Evolutionary conservation across 179 eudicot species (phyloP), one percentile per base, ranked within the genome.

Genomic region (Beta corolliflora): DNA sequence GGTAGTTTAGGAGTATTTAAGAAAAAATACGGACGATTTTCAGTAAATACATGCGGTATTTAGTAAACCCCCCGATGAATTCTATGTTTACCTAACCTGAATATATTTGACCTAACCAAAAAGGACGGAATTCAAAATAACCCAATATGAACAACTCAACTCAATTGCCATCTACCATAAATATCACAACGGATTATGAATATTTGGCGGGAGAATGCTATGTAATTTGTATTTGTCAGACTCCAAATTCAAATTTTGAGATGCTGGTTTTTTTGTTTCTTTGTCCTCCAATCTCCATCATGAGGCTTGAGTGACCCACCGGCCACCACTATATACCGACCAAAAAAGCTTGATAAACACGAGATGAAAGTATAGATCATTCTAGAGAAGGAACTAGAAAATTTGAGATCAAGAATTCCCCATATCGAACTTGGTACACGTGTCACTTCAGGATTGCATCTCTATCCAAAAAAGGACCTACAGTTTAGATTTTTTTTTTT

Each of bases 361-460:
- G 23, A 31, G 16, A 18, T 75, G 66, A 56, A 75, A 29, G 48
- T 55, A 0, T 74, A 55, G 41, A 72, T 72, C 59, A 72, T 48
- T 72, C 56, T 23, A 31, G 77, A 54, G 46, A 13, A 16, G 44
- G 12, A 31, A 44, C 64, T 6, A 50, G 18, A 48, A 19, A 19
- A 7, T 4, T n/a, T 36, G 41, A 46, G 61, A 73, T 23, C 21
- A 50, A 12, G 23, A 23, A 72, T 46, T 36, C 56, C 7, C 59
- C 68, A 25, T 63, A 61, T 77, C 79, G 21, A 77, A 58, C 59
- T 77, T 63, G 45, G 45, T 53, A 5, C 58, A 64, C 3, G 46
- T 77, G 71, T 46, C 79, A 15, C 21, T 46, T 14, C n/a, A 7
- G 15, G 4, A 64, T 77, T 48, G 48, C 59, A 77, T 77, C 71